Evolutionary conservation across 169 alveolate species (phyloP), one percentile per base, ranked within the genome.

Genomic region (Eimeria praecox): DNA sequence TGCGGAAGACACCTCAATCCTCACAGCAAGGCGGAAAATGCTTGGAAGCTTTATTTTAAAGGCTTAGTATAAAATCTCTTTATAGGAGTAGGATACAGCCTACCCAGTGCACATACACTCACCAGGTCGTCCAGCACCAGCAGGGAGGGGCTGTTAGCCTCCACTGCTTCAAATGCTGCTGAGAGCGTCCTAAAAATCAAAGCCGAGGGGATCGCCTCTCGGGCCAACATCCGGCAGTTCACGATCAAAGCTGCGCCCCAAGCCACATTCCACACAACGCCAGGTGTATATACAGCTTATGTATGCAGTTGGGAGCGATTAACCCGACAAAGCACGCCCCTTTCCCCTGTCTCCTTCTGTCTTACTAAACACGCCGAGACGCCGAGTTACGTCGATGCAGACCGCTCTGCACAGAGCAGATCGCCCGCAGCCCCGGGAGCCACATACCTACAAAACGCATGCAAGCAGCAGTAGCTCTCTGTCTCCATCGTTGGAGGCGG

Each of bases 351-450:
- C 89, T 30, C 22, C 89, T 38, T 20, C 3, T 59, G 59, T 16
- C 93, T 62, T 86, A 86, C 93, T 86, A 71, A 86, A 86, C 20
- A 59, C 80, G 10, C 93, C 93, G 14, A 86, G 62, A 33, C 30
- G 93, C 24, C 80, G 93, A 38, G 62, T 62, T 64, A 62, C 93
- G 77, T 86, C 93, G 80, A 86, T 20, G 82, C 93, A 86, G 52
- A 86, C 52, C 59, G 93, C 80, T 56, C 82, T 33, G 82, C 93
- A 86, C 40, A 86, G 66, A 86, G 82, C 80, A 18, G 93, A 86
- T 30, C 93, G 93, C 52, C 93, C 93, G 59, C 93, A n/a, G 64
- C 93, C 93, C 14, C 93, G 93, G 14, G 93, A 82, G 46, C 93
- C 93, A 82, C 93, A 86, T 2, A 62, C 82, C 93, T 86, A 82